phyloP scores from a whole-genome alignment of 2,329 filamentous ascomycete species.

The Trichothecium sympodiale region DNA sequence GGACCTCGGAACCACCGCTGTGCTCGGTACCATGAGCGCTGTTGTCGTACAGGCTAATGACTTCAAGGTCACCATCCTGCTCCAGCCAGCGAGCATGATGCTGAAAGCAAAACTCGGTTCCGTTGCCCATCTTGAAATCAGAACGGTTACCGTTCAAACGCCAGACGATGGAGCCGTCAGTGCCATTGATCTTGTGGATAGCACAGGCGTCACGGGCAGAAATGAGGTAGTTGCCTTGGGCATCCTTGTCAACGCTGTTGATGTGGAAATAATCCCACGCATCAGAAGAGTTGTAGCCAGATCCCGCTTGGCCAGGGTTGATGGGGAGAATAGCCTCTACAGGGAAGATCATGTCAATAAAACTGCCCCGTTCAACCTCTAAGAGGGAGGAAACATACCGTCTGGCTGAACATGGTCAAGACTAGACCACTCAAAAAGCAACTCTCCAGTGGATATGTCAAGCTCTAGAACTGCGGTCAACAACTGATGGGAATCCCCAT shows the following conservation, averaged over 20 bases:
- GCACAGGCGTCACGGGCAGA: constrained; percentile 37
- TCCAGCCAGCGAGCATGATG: constrained; percentile 35
- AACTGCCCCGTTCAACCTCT: neutral
- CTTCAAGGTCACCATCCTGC: constrained; percentile 30
- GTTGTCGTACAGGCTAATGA: constrained; percentile 45
- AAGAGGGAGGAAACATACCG: constrained; percentile 6
- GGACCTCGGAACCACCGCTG: constrained; percentile 15
- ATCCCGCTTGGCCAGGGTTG: constrained; percentile 28
- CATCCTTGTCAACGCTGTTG: constrained; percentile 44
- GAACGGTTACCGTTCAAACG: constrained; percentile 36
- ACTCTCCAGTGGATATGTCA: constrained; percentile 34
- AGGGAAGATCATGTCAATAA: neutral
- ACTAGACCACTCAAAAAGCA: constrained; percentile 36
- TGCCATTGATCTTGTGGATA: constrained; percentile 34
- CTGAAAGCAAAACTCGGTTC: constrained; percentile 36
- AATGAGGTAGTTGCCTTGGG: constrained; percentile 38
- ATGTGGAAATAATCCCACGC: constrained; percentile 48
- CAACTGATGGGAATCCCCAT: too few species aligned
- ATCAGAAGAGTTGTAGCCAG: constrained; percentile 16
- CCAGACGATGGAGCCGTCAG: constrained; percentile 40
- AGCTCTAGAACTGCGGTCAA: constrained; percentile 23
- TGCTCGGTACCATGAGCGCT: constrained; percentile 33
- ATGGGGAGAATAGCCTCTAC: constrained; percentile 33
- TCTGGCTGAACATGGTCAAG: constrained; percentile 15
- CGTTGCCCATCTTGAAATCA: constrained; percentile 21